Evolutionary conservation across 2,329 filamentous ascomycete genomes (phyloP).

Genomic region (Fusarium agapanthi): DNA sequence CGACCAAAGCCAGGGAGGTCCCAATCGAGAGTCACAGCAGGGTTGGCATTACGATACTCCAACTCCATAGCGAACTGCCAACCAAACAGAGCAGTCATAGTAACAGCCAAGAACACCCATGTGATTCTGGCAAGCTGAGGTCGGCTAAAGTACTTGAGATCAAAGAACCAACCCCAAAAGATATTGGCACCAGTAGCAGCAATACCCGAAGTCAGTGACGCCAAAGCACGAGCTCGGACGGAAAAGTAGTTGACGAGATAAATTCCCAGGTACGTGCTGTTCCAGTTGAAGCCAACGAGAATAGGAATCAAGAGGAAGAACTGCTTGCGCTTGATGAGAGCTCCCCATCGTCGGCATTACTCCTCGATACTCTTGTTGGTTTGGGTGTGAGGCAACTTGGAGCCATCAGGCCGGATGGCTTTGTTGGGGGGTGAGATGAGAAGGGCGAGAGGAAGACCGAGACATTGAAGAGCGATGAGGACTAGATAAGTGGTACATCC

Average conservation of each 20-base stretch:
- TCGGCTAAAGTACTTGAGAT: constrained; percentile 52
- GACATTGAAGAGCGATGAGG: constrained; percentile 40
- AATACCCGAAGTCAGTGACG: constrained; percentile 55
- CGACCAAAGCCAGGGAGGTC: constrained; percentile 53
- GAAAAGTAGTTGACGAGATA: constrained; percentile 63
- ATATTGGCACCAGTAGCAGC: constrained; percentile 56
- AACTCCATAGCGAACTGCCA: constrained; percentile 61
- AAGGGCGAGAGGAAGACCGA: constrained; percentile 36
- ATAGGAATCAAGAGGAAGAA: constrained; percentile 60
- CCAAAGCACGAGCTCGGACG: constrained; percentile 57
- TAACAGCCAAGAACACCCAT: constrained; percentile 51
- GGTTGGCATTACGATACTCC: constrained; percentile 51
- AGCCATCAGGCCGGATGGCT: constrained; percentile 36
- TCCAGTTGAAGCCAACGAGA: constrained; percentile 61
- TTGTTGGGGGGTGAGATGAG: constrained; percentile 36
- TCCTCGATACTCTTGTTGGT: constrained; percentile 28
- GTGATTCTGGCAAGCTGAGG: constrained; percentile 53
- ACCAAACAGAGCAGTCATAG: constrained; percentile 54
- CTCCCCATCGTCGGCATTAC: constrained; percentile 38
- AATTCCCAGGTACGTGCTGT: constrained; percentile 59
- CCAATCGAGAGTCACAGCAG: constrained; percentile 56
- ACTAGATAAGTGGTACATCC: constrained; percentile 38
- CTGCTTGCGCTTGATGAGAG: constrained; percentile 52
- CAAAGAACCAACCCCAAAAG: constrained; percentile 60
- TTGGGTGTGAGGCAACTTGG: constrained; percentile 8